Evolutionary conservation across 2,329 filamentous ascomycete species (phyloP), one percentile per base, ranked within the genome.

Genomic region (Mollisia scopiformis): DNA sequence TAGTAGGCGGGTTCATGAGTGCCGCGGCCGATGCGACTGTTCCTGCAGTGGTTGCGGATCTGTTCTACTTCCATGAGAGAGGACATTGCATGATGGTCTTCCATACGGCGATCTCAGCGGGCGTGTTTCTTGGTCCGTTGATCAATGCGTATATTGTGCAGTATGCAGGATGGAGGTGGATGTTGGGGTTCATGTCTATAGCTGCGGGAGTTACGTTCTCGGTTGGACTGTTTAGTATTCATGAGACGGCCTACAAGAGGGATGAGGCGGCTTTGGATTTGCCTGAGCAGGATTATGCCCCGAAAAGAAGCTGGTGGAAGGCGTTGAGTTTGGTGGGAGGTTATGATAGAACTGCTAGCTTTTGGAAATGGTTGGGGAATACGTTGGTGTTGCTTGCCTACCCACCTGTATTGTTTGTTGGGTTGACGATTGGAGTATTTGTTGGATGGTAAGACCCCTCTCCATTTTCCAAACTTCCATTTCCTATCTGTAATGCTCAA

Each of bases 61-160:
- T 77, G 66, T 74, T 76, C 35, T 69, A 67, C 35, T 61, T 70
- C 8, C 68, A 75, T 19, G 68, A 75, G 37, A 69, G 75, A 11
- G 76, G 75, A 1, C 68, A 73, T 43, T 73, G 71, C 37, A 68
- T 77, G 68, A 77, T 77, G 75, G 69, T 74, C 37, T 77, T 78
- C 53, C 71, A 75, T 52, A 59, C 76, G 11, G 73, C 75, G 6
- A 58, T 78, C 52, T 69, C 72, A 0, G 66, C 66, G 19, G 76
- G 75, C 1, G 65, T 76, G 10, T 77, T 77, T 52, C 50, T 78
- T 8, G 76, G 75, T 0, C 75, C 75, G 1, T 50, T 76, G 27
- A 76, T 74, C 43, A 73, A 73, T 59, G 70, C 68, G 2, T 72
- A 62, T 51, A 63, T 72, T n/a, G 64, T 70, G 3, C 65, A 73